phyloP scores from a whole-genome alignment of 192 early-diverging fungal genomes.

The Dispira parvispora region DNA sequence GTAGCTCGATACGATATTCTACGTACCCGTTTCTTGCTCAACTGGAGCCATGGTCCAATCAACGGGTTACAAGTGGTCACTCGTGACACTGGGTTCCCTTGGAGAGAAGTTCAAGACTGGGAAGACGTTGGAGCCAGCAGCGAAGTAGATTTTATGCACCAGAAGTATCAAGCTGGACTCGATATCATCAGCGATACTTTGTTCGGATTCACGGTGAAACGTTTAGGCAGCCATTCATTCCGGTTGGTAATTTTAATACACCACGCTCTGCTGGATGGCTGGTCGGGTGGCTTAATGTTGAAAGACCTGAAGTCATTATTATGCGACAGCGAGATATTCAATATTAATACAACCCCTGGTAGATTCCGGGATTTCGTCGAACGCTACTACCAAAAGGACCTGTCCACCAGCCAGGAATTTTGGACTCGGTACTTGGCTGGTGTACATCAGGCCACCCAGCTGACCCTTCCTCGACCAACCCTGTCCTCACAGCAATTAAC shows the following conservation, averaged over 20 bases:
- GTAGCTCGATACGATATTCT: not conserved
- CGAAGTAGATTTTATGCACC: not conserved
- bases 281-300: not conserved
- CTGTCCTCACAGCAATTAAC: not conserved
- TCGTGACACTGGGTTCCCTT: not conserved
- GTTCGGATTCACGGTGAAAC: not conserved
- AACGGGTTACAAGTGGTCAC: not conserved
- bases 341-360: not conserved
- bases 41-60: not conserved
- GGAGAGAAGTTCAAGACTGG: not conserved
- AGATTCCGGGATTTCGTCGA: not conserved
- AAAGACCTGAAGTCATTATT: not conserved
- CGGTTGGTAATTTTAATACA: not conserved
- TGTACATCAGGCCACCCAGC: not conserved
- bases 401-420: not conserved
- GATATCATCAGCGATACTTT: not conserved
- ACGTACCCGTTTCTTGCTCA: not conserved
- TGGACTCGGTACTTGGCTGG: not conserved
- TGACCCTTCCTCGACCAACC: not conserved
- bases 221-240: not conserved
- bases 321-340: no score
- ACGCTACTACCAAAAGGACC: not conserved
- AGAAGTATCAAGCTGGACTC: not conserved
- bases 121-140: not conserved
- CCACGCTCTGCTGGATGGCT: conserved; percentile 7